Conservation (phyloP, 2,329 filamentous ascomycete species). For the Dactylellina cionopaga region DNA sequence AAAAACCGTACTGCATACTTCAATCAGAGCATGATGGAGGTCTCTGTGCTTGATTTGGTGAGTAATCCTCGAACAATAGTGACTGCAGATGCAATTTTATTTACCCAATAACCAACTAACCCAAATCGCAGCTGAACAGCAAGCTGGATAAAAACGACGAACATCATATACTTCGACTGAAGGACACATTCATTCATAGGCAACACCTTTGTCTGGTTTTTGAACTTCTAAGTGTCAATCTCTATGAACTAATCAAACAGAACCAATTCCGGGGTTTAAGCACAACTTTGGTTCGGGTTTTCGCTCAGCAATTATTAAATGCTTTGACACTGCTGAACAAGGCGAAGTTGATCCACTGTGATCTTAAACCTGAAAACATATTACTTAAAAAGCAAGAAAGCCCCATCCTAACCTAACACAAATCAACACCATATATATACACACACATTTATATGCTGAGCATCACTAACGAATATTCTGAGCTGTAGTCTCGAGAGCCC, state of each 20-base stretch:
- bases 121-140: constrained; percentile 78
- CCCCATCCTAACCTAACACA: constrained; percentile 43
- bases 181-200: constrained; percentile 97
- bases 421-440: too few species aligned
- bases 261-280: constrained; percentile 98
- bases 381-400: constrained; percentile 89
- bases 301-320: constrained; percentile 94
- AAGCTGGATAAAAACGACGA: constrained; percentile 99
- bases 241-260: constrained; percentile 99
- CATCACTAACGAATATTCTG: constrained; percentile 17
- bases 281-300: constrained; percentile 95
- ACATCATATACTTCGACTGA: constrained; percentile 90
- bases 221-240: constrained; percentile 93
- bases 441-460: too few species aligned
- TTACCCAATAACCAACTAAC: background rate
- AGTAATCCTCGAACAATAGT: constrained; percentile 58
- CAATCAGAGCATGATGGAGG: constrained; percentile 99
- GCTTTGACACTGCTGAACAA: constrained; percentile 93
- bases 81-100: background rate
- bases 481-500: constrained; percentile 79
- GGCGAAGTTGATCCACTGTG: constrained; percentile 95
- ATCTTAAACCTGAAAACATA: constrained; percentile 98
- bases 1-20: constrained; percentile 99
- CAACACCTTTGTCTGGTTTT: constrained; percentile 98
- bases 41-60: constrained; percentile 94